Base-by-base conservation (phyloP, 2,329 filamentous ascomycete species). In the Talaromyces sp. region DNA sequence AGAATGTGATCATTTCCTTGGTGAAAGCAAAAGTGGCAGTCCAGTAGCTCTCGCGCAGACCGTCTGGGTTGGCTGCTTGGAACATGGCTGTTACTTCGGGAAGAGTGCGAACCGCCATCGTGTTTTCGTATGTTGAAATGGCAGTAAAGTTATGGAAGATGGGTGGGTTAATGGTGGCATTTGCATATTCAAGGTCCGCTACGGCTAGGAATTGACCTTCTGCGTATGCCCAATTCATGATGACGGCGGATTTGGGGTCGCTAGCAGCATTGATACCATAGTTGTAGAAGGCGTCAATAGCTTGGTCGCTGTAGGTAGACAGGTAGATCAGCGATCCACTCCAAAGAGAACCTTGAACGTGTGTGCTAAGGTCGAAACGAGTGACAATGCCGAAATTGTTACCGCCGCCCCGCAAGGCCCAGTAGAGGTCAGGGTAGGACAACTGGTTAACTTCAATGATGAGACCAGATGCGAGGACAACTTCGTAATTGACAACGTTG, bases 361-460 rank as follows among this genome's bases (percentile, higher is more conserved):
- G 75, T 0, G 79, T 78, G 13, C 72, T 72, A 14, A 83, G 70
- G 24, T 80, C 76, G 65, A 79, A 78, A 10, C 70, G 72, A 16
- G 81, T 77, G 62, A 79, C 75, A 47, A 79, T 71, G 31, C 69
- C 73, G 62, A 78, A 74, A 65, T 78, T 79, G 68, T 75, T 76
- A 35, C 76, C 76, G 11, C 79, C 79, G 10, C 79, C 79, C 13
- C 74, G 72, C 6, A 81, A 69, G 6, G 79, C 79, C 71, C 73
- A 79, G 68, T 74, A 81, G 0, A 81, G 73, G 58, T 81, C 78
- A 1, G 72, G 27, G 56, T 76, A 71, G 8, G 72, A 64, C 1
- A 58, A 67, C 0, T 65, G 62, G 39, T 72, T 78, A 3, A 74
- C 77, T 4, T 72, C 74, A 8, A 78, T 64, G n/a, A 78, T 72